Conservation (phyloP, 345 rosid species). For the Aegle marmelos region DNA sequence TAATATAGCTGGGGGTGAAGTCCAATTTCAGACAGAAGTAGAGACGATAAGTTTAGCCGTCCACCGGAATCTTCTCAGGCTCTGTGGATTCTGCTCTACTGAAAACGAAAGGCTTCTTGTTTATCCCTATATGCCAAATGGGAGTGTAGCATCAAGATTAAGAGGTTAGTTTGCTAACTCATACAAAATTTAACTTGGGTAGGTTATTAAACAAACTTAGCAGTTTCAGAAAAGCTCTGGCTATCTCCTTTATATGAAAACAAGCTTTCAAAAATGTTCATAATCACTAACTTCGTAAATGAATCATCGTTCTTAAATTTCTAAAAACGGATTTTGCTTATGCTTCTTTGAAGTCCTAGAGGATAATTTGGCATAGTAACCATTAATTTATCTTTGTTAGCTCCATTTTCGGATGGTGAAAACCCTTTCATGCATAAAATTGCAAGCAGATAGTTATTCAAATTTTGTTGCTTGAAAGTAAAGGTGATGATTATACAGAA, state of each 20-base stretch:
- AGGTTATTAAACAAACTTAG: background rate
- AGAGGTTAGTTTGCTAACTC: constrained; percentile 50
- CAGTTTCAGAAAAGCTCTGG: background rate
- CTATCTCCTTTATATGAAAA: background rate
- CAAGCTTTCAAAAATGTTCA: background rate
- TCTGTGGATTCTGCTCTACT: constrained; percentile 88
- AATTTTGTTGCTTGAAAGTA: background rate
- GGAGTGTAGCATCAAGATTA: constrained; percentile 91
- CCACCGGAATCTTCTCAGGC: constrained; percentile 95
- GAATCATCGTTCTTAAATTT: background rate
- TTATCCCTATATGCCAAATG: constrained; percentile 94
- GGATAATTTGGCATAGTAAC: background rate
- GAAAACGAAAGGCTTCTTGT: constrained; percentile 91
- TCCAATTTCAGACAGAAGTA: constrained; percentile 97
- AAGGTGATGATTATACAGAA: background rate
- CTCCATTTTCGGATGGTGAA: background rate
- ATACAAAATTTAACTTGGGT: background rate
- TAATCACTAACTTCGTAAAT: background rate
- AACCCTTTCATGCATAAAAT: background rate
- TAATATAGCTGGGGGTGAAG: constrained; percentile 82
- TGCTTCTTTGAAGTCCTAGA: background rate
- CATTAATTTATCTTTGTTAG: background rate
- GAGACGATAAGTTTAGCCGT: constrained; percentile 95
- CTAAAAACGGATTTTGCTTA: background rate
- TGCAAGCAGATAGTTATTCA: background rate